These are phyloP conservation scores for Xylariaceae sp. DNA, from an alignment of 2,329 filamentous ascomycete genomes.

Conservation along the genomic window DNA sequence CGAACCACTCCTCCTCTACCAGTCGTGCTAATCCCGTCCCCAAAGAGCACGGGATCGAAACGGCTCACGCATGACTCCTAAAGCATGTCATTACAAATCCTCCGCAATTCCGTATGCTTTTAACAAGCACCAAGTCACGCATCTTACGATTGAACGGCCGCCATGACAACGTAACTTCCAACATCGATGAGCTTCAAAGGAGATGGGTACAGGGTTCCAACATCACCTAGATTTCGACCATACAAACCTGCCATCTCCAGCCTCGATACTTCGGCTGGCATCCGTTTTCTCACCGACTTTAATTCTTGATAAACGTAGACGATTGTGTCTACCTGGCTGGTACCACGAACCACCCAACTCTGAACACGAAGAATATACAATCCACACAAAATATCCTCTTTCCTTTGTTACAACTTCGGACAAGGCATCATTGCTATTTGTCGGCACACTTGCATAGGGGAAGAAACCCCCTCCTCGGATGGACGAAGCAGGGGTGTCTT, in stretches of 20 bases:
- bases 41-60: background rate
- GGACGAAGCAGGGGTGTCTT: background rate
- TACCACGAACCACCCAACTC: conserved; percentile 3
- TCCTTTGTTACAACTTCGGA: conserved; percentile 11
- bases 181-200: conserved; percentile 1
- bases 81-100: background rate
- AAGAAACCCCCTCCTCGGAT: background rate
- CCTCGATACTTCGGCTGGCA: conserved; percentile 5
- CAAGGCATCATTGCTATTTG: conserved; percentile 1
- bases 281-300: conserved; percentile 5
- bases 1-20: conserved; percentile 90
- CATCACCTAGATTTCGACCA: background rate
- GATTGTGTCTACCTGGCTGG: conserved; percentile 5
- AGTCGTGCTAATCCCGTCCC: conserved; percentile 45
- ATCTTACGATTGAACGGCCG: conserved; percentile 14
- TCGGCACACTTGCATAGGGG: conserved; percentile 11
- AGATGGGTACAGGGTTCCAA: background rate
- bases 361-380: conserved; percentile 3
- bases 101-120: background rate
- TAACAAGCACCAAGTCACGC: conserved; percentile 4
- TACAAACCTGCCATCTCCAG: conserved; percentile 1
- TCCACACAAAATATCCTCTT: background rate
- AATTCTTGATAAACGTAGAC: conserved; percentile 9
- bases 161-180: conserved; percentile 6
- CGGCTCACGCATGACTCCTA: too few species aligned